phyloP scores from a whole-genome alignment of 78 protist species.

The Tieghemostelium lacteum region DNA sequence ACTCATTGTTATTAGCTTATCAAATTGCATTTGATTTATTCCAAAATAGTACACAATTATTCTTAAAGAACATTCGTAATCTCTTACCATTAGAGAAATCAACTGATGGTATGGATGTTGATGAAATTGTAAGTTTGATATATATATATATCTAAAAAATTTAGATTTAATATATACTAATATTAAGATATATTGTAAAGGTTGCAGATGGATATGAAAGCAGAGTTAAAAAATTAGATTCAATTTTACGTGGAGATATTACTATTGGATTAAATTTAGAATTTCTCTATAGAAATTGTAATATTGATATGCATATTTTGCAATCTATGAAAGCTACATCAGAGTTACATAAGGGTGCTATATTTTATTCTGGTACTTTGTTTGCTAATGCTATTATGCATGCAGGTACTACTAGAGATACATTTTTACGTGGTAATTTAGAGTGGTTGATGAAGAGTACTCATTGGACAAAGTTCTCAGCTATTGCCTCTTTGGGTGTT shows the following conservation, averaged over 20 bases:
- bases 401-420: conserved; percentile 98
- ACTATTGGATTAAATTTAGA: conserved; percentile 90
- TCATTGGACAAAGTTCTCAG: conserved; percentile 98
- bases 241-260: conserved; percentile 90
- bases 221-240: conserved; percentile 41
- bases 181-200: neutral
- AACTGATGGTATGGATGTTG: conserved; percentile 70
- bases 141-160: too few relatives aligned
- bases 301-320: conserved; percentile 90
- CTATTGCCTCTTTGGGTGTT: conserved; percentile 94
- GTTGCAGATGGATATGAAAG: conserved; percentile 5
- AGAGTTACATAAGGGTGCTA: conserved; percentile 67
- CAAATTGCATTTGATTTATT: conserved; percentile 96
- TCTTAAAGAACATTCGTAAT: conserved; percentile 72
- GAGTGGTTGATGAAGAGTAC: conserved; percentile 96
- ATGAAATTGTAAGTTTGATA: neutral
- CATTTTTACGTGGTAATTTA: conserved; percentile 95
- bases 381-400: conserved; percentile 95
- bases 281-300: conserved; percentile 91
- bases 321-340: conserved; percentile 87
- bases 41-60: conserved; percentile 92
- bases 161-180: too few relatives aligned
- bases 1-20: conserved; percentile 84
- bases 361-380: conserved; percentile 91
- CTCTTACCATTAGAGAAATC: conserved; percentile 17